Base-by-base conservation (phyloP, 345 rosid genomes). In the Eucalyptus dawsonii region DNA sequence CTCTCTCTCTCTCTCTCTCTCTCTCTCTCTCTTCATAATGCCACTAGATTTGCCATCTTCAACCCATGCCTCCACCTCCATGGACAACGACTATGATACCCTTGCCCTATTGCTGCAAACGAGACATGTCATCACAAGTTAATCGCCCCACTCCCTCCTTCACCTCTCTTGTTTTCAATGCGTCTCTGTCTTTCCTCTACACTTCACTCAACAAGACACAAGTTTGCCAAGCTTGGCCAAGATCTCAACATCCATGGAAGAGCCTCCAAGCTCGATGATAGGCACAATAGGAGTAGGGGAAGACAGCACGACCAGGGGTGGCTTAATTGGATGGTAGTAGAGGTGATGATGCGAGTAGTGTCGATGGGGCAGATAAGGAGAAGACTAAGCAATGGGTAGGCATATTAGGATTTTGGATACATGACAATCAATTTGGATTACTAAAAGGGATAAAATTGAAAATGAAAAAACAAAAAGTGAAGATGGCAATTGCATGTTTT, bases 341-440 rank as follows among this genome's bases (percentile, higher is more conserved):
- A 72, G 24, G 81, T 17, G 25, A 34, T 0, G 7, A 11, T 10
- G 44, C 4, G 2, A 8, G 14, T 7, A 72, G 44, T 0, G 2
- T 34, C 81, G 2, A 11, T 37, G 14, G 81, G 42, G 4, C 3
- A 9, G 25, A 72, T 42, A 13, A 72, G 44, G 27, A 72, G 81
- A 72, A 72, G 1, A 7, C 2, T 11, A 6, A 37, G 44, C 25
- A 37, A 12, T 13, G 69, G 8, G 25, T 11, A 72, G 25, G 45
- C 12, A 4, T 9, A 25, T 34, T 16, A 17, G 44, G 44, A 76
- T 76, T 4, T 76, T 19, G 13, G 83, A 8, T 5, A 19, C 14
- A 11, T 19, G 25, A 10, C 21, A 72, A 25, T 37, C 14, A 3
- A 72, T 72, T 37, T 37, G 45, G 25, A 11, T 37, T 19, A 3